A percentile compares a stretch with the other conserved stretches of the same genome.
Evolutionary conservation across 2,329 filamentous ascomycete species (phyloP).

Genomic region (Diaporthe sp.): DNA sequence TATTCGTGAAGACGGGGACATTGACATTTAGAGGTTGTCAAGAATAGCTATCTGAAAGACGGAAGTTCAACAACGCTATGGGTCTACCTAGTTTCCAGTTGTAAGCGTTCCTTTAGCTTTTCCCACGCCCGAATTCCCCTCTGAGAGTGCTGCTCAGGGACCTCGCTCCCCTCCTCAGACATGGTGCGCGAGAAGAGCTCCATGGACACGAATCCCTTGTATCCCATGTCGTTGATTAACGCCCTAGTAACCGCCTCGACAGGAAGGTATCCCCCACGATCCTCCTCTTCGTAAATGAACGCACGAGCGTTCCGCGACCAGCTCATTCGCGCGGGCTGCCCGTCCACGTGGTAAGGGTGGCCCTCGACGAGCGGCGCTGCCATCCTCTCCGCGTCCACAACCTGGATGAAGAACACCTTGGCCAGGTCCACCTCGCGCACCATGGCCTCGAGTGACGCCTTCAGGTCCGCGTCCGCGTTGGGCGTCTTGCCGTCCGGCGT

Average conservation of each 20-base stretch:
- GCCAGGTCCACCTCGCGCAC: conserved; percentile 60
- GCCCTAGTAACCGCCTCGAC: conserved; percentile 65
- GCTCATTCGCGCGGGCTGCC: conserved; percentile 71
- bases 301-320: conserved; percentile 74
- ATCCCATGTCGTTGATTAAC: conserved; percentile 69
- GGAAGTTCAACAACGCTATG: too few species aligned
- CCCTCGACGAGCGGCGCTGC: conserved; percentile 60
- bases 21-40: background rate
- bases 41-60: too few species aligned
- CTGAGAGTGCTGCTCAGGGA: conserved; percentile 66
- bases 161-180: conserved; percentile 56
- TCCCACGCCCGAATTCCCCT: conserved; percentile 66
- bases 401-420: conserved; percentile 74
- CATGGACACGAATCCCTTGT: conserved; percentile 70
- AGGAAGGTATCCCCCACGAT: conserved; percentile 70
- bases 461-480: conserved; percentile 61
- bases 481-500: conserved; percentile 56
- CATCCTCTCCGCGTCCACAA: conserved; percentile 72
- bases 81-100: conserved; percentile 44
- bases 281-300: conserved; percentile 71
- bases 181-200: conserved; percentile 71
- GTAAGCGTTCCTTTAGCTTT: conserved; percentile 52
- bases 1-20: background rate
- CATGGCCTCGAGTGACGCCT: conserved; percentile 61
- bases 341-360: conserved; percentile 67